Base-by-base conservation (phyloP, 2,329 filamentous ascomycete species). In the Parascedosporium putredinis region DNA sequence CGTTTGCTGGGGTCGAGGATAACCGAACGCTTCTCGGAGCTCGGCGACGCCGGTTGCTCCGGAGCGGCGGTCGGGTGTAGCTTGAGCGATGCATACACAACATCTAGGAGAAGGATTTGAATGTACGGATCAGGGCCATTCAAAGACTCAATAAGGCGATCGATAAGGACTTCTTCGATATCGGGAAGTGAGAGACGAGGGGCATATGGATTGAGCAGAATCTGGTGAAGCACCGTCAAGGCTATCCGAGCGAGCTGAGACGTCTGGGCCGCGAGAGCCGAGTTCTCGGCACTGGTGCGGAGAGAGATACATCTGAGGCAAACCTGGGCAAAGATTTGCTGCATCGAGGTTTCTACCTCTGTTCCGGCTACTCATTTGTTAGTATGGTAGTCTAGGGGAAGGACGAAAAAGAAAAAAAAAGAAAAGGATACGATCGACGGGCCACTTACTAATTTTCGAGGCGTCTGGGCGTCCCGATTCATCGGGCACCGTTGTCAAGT, bases 41-140 rank as follows among this genome's bases (percentile, higher is more conserved):
- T 65, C 2, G 74, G 70, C 0, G 73, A 73, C 3, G 60, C 55
- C 3, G 73, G 70, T 8, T 60, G 56, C 25, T 75, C 72, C 2
- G 60, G 56, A 0, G 64, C 59, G 2, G 64, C 57, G 3, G 64
- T 55, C 45, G 79, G 73, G 38, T 76, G 71, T 38, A 93, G 74
- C 59, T 82, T 88, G 8, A 96, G 72, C 3, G 84, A 75, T 44
- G 82, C 81, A 57, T 86, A 79, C 3, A 90, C 76, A n/a, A 87
- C 81, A 58, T 90, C 86, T 22, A 96, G 75, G 8, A 95, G 67
- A 0, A 88, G 73, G 12, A 85, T 81, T 59, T 95, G 89, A 1
- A 91, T 76, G 48, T 82, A 82, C 25, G 82, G 76, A 56, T 88
- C 86, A 1, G 78, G 67, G 5, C 75, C 72, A 33, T 73, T 64